Percentiles rank a stretch among this genome's conserved stretches.
phyloP scores from a whole-genome alignment of 2,329 filamentous ascomycete species.

The Fonsecaea nubica region DNA sequence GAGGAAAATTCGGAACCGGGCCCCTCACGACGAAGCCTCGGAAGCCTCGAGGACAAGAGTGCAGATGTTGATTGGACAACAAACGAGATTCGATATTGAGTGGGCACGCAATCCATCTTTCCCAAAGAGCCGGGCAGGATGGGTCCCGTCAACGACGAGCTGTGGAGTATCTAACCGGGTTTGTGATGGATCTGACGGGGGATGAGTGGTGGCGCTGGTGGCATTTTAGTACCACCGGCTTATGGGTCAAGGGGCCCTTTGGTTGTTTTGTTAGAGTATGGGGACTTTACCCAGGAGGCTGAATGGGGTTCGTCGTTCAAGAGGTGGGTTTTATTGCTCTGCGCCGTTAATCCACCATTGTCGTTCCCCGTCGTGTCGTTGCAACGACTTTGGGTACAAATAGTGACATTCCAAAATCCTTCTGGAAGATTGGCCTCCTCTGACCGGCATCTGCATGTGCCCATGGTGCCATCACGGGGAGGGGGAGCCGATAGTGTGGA shows the following conservation, averaged over 20 bases:
- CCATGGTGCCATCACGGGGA: neutral
- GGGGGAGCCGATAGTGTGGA: neutral
- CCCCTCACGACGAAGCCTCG: neutral
- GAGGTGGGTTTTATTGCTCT: neutral
- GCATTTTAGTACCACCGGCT: slow-evolving; percentile 9
- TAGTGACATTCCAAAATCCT: slow-evolving; percentile 1
- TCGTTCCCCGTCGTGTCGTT: slow-evolving; percentile 4
- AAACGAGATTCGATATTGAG: slow-evolving; percentile 2
- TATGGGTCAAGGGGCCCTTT: slow-evolving; percentile 7
- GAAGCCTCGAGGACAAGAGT: neutral
- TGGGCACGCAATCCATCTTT: neutral
- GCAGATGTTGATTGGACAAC: neutral
- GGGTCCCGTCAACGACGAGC: neutral
- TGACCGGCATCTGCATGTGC: slow-evolving; percentile 3
- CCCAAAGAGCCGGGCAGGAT: neutral
- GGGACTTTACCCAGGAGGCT: slow-evolving; percentile 13
- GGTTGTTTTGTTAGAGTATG: neutral
- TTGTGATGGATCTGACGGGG: slow-evolving; percentile 2
- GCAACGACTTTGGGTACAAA: neutral
- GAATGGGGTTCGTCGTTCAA: neutral
- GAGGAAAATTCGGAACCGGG: neutral
- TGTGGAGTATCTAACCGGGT: neutral
- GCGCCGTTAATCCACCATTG: slow-evolving; percentile 1
- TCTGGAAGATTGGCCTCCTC: slow-evolving; percentile 7
- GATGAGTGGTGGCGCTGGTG: neutral